Conservation (phyloP, 1,284 basidiomycete genomes). For the Ustilago crameri region DNA sequence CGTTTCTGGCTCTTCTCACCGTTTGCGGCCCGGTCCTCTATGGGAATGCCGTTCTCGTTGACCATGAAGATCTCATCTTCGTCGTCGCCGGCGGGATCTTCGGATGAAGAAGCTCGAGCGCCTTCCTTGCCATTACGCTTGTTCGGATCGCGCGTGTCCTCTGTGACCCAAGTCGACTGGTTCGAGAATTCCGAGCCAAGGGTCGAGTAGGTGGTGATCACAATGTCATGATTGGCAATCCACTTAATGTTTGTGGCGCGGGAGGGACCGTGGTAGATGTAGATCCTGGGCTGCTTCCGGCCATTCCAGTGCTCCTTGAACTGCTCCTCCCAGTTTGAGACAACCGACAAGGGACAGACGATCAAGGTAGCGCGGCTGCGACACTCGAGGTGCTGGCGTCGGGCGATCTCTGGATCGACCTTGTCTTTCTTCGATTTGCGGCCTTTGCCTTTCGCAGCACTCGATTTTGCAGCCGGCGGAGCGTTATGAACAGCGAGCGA, state of each 20-base stretch:
- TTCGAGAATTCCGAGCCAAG: conserved; percentile 94
- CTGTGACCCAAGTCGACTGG: conserved; percentile 72
- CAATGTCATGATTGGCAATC: conserved; percentile 92
- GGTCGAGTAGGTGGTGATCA: conserved; percentile 96
- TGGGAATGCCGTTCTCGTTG: conserved; percentile 74
- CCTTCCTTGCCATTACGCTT: conserved; percentile 24
- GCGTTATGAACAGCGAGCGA: conserved; percentile 40
- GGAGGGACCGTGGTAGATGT: conserved; percentile 93
- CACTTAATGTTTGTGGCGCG: conserved; percentile 85
- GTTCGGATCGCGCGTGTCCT: conserved; percentile 26
- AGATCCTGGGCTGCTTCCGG: conserved; percentile 73
- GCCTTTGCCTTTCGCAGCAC: conserved; percentile 73
- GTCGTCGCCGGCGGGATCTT: conserved; percentile 70
- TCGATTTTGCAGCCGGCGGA: conserved; percentile 21
- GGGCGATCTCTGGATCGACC: conserved; percentile 68
- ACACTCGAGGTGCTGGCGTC: conserved; percentile 55
- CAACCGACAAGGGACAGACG: conserved; percentile 93
- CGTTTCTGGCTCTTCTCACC: conserved; percentile 70
- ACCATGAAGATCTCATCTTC: conserved; percentile 73
- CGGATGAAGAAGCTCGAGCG: conserved; percentile 12
- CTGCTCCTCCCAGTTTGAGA: conserved; percentile 99
- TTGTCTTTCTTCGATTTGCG: conserved; percentile 71
- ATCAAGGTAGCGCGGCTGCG: conserved; percentile 91
- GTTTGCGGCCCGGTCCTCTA: conserved; percentile 17
- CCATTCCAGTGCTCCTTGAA: conserved; percentile 81